Conservation (phyloP, 1,139 yeast species). For the Casaregolazyma lundiana region DNA sequence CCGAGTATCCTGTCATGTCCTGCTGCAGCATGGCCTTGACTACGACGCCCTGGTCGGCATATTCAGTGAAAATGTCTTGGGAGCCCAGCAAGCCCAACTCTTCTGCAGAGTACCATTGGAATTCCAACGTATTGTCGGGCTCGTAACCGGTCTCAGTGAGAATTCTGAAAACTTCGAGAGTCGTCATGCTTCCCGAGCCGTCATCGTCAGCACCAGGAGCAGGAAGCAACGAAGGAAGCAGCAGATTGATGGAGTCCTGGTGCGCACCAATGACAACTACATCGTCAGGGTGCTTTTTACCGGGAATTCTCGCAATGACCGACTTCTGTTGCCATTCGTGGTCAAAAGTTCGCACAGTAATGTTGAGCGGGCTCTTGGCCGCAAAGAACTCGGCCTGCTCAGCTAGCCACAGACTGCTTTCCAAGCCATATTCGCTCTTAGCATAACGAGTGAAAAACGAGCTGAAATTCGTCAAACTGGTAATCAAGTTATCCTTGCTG, state of each 20-base stretch:
- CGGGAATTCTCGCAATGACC: conserved; percentile 44
- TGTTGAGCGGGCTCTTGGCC: conserved; percentile 21
- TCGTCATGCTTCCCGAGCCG: conserved; percentile 83
- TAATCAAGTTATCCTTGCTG: conserved; percentile 45
- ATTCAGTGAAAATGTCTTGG: conserved; percentile 63
- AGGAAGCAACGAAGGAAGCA: conserved; percentile 61
- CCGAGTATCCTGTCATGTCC: conserved; percentile 89
- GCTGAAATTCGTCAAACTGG: conserved; percentile 56
- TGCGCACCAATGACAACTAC: conserved; percentile 83
- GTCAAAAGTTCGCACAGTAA: conserved; percentile 39
- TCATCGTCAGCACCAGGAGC: conserved; percentile 98
- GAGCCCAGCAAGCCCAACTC: conserved; percentile 93
- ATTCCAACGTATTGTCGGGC: conserved; percentile 75
- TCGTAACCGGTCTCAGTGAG: conserved; percentile 44
- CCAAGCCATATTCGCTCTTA: conserved; percentile 62
- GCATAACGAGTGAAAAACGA: conserved; percentile 79
- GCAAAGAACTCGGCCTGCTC: conserved; percentile 44
- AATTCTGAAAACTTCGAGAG: conserved; percentile 68
- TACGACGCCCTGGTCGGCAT: conserved; percentile 42
- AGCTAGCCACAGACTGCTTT: conserved; percentile 70
- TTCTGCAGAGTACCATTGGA: conserved; percentile 94
- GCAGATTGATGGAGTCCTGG: conserved; percentile 75
- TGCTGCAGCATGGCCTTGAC: conserved; percentile 88
- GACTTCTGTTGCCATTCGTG: conserved; percentile 61
- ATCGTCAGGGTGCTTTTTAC: conserved; percentile 35